Evolutionary conservation across 306 rosid species (phyloP), one percentile per base, ranked within the genome.

Genomic region (Spatholobus suberectus): DNA sequence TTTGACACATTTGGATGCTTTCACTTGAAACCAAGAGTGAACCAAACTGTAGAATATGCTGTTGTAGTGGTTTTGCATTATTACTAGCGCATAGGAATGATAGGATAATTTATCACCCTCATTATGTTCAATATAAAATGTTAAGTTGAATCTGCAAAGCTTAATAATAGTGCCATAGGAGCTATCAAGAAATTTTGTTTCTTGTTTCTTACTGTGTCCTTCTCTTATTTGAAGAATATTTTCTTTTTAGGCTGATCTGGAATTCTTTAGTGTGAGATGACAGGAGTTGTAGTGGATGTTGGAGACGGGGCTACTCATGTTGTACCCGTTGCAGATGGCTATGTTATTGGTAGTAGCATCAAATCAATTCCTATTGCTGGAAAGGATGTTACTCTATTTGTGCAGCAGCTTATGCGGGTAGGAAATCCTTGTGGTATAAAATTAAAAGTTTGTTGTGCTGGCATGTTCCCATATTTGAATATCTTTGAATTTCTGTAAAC

Each of bases 281-380:
- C 99, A 88, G 99, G 99, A 85, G 98, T 96, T 79, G 99, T 96
- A 32, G 97, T 96, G 70, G 99, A 96, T 86, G 72, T 94, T 51
- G 99, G 99, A 88, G 99, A 96, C 66, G 99, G 99, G 76, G 93
- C 98, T 51, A 83, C 97, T 32, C 98, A 91, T 88, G 89, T 96
- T 82, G 99, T 96, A 69, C 99, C 99, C 52, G 98, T 96, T 84
- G 99, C 99, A 17, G 99, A 96, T 82, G 99, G 98, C 81, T 96
- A 94, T 85, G 99, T 96, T 55, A 96, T 96, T 81, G 99, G 99
- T 76, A 91, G 98, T 83, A 94, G 99, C 90, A 96, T 96, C 75
- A 96, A 89, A 90, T 92, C 99, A 0, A 49, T 94, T 90, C 99
- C 99, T 57, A 89, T 96, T 73, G 84, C 97, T 3, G 99, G 99